Evolutionary conservation across 2,329 filamentous ascomycete species (phyloP).

Genomic region (Arthrobotrys pseudoclavata): DNA sequence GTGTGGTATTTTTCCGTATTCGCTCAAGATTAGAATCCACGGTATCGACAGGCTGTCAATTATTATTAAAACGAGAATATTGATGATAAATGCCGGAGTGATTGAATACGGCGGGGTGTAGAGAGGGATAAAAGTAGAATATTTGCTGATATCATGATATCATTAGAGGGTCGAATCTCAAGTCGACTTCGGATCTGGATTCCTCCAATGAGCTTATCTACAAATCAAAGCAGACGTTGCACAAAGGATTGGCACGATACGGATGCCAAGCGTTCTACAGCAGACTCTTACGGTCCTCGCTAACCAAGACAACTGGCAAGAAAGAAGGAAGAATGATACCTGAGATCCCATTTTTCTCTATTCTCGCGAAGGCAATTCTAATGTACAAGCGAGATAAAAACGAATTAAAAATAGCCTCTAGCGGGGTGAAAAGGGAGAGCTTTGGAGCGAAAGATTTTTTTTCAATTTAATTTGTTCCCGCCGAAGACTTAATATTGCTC

Average conservation of each 20-base stretch:
- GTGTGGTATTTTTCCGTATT: neutral
- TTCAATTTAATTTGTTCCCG: slow-evolving; percentile 58
- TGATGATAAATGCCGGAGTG: too few species aligned
- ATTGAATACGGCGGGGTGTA: too few species aligned
- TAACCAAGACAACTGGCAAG: neutral
- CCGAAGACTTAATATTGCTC: slow-evolving; percentile 56
- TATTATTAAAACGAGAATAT: neutral
- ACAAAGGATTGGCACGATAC: neutral
- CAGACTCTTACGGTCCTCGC: neutral
- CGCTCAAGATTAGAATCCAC: neutral
- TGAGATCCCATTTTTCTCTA: slow-evolving; percentile 13
- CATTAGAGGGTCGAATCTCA: too few species aligned
- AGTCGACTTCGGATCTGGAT: too few species aligned
- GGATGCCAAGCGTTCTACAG: neutral
- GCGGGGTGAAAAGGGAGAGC: neutral
- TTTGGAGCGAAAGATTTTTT: neutral
- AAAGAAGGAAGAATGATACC: neutral
- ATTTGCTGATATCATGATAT: too few species aligned
- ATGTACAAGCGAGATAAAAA: slow-evolving; percentile 38
- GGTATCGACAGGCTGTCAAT: neutral
- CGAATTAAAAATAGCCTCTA: slow-evolving; percentile 11
- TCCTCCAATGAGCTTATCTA: too few species aligned
- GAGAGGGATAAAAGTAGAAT: too few species aligned
- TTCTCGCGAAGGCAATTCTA: slow-evolving; percentile 32
- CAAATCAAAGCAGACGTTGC: neutral